A percentile compares a stretch with the other conserved stretches of the same genome.
Conservation (phyloP, 768 basidiomycete genomes). For the Phlegmacium glaucopus region DNA sequence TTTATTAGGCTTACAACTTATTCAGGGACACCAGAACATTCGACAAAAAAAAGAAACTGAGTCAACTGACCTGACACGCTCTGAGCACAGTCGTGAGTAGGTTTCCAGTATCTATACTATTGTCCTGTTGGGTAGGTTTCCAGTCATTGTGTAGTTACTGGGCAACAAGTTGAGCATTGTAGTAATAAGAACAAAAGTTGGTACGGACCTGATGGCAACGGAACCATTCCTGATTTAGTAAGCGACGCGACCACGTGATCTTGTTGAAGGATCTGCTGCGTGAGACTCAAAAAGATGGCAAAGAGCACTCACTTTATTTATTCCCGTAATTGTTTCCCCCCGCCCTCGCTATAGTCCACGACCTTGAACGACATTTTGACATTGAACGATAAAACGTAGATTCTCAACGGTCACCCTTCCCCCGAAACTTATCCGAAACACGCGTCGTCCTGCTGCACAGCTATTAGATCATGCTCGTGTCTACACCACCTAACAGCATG, state of each 20-base stretch:
- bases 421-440: slow-evolving; percentile 13
- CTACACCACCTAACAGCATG: slow-evolving; percentile 35
- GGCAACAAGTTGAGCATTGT: no score
- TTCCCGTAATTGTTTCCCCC: slow-evolving; percentile 10
- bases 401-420: neutral
- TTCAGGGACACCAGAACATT: no score
- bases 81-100: no score
- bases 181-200: neutral
- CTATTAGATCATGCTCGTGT: slow-evolving; percentile 39
- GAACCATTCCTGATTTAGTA: neutral
- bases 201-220: neutral
- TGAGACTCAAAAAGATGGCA: slow-evolving; percentile 35
- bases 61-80: no score
- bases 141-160: no score
- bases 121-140: no score
- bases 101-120: no score
- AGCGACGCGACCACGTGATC: slow-evolving; percentile 40
- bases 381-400: neutral
- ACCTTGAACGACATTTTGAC: slow-evolving; percentile 5
- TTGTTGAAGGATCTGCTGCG: slow-evolving; percentile 38
- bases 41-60: no score
- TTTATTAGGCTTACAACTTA: no score
- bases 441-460: slow-evolving; percentile 16
- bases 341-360: slow-evolving; percentile 16
- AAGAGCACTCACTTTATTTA: slow-evolving; percentile 23